Evolutionary conservation across 495 filamentous ascomycete genomes (phyloP).

Genomic region (Annulohypoxylon moriforme): DNA sequence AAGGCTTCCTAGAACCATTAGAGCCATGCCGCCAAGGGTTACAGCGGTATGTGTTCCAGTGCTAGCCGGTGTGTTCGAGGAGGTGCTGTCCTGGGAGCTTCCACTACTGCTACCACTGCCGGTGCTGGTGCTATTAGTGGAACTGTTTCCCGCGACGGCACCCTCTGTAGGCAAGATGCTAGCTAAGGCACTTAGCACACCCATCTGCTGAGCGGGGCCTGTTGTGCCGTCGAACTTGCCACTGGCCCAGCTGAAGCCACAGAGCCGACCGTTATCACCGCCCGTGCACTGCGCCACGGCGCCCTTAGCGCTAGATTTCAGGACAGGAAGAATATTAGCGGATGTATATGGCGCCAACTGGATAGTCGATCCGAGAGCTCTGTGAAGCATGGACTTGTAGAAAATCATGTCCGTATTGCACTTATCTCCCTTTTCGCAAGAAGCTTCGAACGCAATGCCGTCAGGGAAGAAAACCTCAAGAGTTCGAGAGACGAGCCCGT

Average conservation of each 20-base stretch:
- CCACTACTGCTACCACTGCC: not conserved
- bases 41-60: slow-evolving; percentile 10
- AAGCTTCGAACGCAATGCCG: slow-evolving; percentile 64
- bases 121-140: slow-evolving; percentile 48
- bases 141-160: slow-evolving; percentile 56
- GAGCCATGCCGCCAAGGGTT: slow-evolving; percentile 3
- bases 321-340: slow-evolving; percentile 67
- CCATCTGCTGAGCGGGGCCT: slow-evolving; percentile 66
- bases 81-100: not conserved
- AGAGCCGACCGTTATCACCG: slow-evolving; percentile 63
- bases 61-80: not conserved
- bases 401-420: slow-evolving; percentile 78
- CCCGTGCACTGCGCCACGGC: slow-evolving; percentile 75
- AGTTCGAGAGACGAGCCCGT: slow-evolving; percentile 66
- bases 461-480: slow-evolving; percentile 67
- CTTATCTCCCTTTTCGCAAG: slow-evolving; percentile 67
- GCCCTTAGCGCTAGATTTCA: slow-evolving; percentile 71
- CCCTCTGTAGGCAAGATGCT: slow-evolving; percentile 50
- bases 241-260: slow-evolving; percentile 71
- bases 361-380: slow-evolving; percentile 74
- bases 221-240: slow-evolving; percentile 55
- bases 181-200: slow-evolving; percentile 67
- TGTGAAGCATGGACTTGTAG: slow-evolving; percentile 81
- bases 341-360: slow-evolving; percentile 74
- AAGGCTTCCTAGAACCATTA: slow-evolving; percentile 16